Evolutionary conservation across 164 flowering plant species (phyloP).

Genomic region (Hamamelis virginiana): DNA sequence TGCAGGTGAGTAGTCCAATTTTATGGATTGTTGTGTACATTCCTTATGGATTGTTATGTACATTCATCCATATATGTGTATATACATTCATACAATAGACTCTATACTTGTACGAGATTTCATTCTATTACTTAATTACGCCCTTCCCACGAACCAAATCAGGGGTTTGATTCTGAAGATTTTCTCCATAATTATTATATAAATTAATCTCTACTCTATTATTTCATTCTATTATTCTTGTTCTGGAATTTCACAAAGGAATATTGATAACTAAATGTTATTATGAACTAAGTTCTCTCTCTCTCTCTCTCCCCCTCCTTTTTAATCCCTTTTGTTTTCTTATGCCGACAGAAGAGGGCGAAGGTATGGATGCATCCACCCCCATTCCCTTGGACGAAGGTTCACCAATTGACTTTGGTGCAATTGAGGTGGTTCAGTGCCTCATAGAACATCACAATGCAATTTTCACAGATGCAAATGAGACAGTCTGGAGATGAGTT

Average conservation of each 20-base stretch:
- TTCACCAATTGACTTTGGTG: slow-evolving; percentile 61
- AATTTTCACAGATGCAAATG: slow-evolving; percentile 82
- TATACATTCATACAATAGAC: background rate
- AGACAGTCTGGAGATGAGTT: slow-evolving; percentile 75
- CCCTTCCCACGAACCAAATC: no score
- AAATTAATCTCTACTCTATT: no score
- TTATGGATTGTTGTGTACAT: background rate
- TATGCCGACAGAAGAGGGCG: slow-evolving; percentile 54
- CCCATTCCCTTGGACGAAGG: slow-evolving; percentile 84
- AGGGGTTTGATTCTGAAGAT: no score
- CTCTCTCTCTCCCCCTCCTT: no score
- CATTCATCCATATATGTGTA: background rate
- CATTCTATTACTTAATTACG: no score
- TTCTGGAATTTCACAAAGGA: no score
- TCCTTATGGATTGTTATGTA: background rate
- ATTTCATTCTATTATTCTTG: no score
- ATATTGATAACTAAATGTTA: no score
- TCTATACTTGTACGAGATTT: no score
- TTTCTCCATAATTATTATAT: no score
- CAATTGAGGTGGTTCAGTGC: slow-evolving; percentile 82
- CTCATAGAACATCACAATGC: slow-evolving; percentile 86
- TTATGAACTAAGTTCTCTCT: no score
- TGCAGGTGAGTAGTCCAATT: slow-evolving; percentile 47
- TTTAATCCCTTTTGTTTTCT: background rate
- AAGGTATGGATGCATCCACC: slow-evolving; percentile 58